A percentile compares a stretch with the other conserved stretches of the same genome.
These are phyloP conservation scores for Pseudocercospora pini-densiflorae DNA, from an alignment of 2,329 filamentous ascomycete genomes.

Conservation along the genomic window DNA sequence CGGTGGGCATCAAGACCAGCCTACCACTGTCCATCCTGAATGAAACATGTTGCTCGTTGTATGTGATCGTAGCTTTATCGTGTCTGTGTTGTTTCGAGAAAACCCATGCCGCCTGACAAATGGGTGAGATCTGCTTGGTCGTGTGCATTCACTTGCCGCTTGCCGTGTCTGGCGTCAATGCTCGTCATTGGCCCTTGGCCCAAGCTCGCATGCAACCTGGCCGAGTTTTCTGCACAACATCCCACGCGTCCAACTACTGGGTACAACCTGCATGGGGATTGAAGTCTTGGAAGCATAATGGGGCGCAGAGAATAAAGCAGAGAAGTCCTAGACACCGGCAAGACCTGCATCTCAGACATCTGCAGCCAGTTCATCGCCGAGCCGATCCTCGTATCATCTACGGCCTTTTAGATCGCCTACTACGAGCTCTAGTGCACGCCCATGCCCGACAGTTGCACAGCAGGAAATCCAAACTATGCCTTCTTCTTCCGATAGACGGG, in stretches of 20 bases:
- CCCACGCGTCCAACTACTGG: background rate
- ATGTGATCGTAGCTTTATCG: too few relatives aligned
- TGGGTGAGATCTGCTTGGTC: constrained; percentile 1
- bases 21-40: too few relatives aligned
- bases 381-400: background rate
- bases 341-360: background rate
- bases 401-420: background rate
- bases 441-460: constrained; percentile 12
- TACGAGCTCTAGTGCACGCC: background rate
- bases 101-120: background rate
- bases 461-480: constrained; percentile 17
- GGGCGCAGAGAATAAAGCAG: background rate
- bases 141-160: constrained; percentile 1
- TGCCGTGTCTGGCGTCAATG: background rate
- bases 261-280: background rate
- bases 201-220: background rate
- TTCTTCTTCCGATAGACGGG: constrained; percentile 13
- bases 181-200: background rate
- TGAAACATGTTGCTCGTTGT: too few relatives aligned
- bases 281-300: background rate
- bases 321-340: background rate
- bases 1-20: background rate
- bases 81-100: background rate
- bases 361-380: background rate
- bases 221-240: background rate